Base-by-base conservation (phyloP, 2,329 filamentous ascomycete species). In the Hypoxylon sp. region DNA sequence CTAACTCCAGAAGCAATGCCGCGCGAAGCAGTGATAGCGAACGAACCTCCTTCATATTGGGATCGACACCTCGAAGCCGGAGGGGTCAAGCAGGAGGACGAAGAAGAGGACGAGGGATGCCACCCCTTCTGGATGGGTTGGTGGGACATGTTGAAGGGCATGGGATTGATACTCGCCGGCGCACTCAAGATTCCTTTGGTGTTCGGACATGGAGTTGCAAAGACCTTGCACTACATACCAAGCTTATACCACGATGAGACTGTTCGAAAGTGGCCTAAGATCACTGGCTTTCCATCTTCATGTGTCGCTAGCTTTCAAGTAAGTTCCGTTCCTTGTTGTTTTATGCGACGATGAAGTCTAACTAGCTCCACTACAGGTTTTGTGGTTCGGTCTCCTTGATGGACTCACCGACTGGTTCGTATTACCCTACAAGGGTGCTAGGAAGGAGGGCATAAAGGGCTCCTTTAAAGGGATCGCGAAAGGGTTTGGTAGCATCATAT, bases 111-210 rank as follows among this genome's bases (percentile, higher is more conserved):
- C n/a, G 65, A 61, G 21, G 62, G 57, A n/a, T 70, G 59, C 21
- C 71, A 73, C 21, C 71, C 71, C n/a, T 72, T 73, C 59, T 72
- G 69, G 71, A 64, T 56, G 15, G 58, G 60, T 15, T 72, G 69
- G 67, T 51, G 52, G 35, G 71, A 73, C 24, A 65, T 73, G 6
- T 2, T 65, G 1, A 39, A 29, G n/a, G 71, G 69, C 1, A 46
- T 70, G 8, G 62, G 62, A 0, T 35, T 68, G 24, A 67, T 71
- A 10, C 31, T 70, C 15, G 48, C 32, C 2, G 71, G 56, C 46
- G 2, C 10, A 11, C 32, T 72, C 8, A 70, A 66, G 21, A 60
- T 73, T 29, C 69, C 69, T 4, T 48, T 73, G n/a, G 62, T 65
- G 5, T 13, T 72, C 13, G 67, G 63, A 5, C 67, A 73, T 27